Percentiles rank a stretch among this genome's conserved stretches.
These are phyloP conservation scores for Beta lomatogona DNA, from an alignment of 179 eudicot species.

Conservation along the genomic window DNA sequence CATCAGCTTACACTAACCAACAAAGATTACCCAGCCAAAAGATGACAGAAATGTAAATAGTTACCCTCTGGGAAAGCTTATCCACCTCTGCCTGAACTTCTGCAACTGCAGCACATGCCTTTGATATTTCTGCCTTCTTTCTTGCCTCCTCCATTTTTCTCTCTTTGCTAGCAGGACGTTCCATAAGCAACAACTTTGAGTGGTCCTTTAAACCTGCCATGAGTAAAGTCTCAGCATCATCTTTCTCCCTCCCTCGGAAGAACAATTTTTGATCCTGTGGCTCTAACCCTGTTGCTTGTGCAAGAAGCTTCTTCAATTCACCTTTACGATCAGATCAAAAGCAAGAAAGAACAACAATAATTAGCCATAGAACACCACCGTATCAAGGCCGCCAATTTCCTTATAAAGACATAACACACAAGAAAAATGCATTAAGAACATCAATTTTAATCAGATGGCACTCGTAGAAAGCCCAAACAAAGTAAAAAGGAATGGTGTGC, in stretches of 20 bases:
- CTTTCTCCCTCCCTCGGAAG: conserved; percentile 82
- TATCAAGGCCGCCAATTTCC: not conserved
- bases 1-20: conserved; percentile 1
- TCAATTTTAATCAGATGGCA: not conserved
- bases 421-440: not conserved
- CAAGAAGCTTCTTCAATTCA: conserved; percentile 63
- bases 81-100: conserved; percentile 70
- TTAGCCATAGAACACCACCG: not conserved
- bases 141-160: conserved; percentile 53
- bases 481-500: not conserved
- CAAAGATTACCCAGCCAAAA: not conserved
- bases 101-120: conserved; percentile 62
- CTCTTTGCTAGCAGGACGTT: conserved; percentile 47
- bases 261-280: conserved; percentile 61
- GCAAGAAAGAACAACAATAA: not conserved
- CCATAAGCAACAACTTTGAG: conserved; percentile 70
- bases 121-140: conserved; percentile 40
- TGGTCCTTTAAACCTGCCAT: conserved; percentile 73
- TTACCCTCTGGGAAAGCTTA: conserved; percentile 70
- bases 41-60: not conserved
- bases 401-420: not conserved
- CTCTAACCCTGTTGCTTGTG: conserved; percentile 55
- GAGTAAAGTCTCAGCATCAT: conserved; percentile 53
- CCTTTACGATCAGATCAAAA: conserved; percentile 33
- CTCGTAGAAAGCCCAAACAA: not conserved